These are phyloP conservation scores for Mortierella hygrophila DNA, from an alignment of 192 early-diverging fungal genomes.

Conservation along the genomic window DNA sequence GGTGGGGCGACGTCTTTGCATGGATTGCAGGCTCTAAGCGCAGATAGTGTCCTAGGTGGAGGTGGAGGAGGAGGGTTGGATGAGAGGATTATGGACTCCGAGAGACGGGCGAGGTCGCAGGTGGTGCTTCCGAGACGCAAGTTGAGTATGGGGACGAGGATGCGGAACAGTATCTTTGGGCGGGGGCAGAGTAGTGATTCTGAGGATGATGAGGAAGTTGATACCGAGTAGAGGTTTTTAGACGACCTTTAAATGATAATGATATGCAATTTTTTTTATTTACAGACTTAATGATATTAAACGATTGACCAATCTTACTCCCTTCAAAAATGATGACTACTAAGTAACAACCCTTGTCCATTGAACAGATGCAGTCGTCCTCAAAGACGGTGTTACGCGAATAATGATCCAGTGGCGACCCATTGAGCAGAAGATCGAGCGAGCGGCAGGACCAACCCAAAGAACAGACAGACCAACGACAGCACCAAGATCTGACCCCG, in stretches of 20 bases:
- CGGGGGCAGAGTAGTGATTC: conserved; percentile 4
- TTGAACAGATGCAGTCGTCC: too few relatives aligned
- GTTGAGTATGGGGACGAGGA: conserved; percentile 28
- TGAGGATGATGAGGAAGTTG: conserved; percentile 34
- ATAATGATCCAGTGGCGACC: too few relatives aligned
- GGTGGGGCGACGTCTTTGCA: conserved; percentile 9
- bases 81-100: not conserved
- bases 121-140: not conserved
- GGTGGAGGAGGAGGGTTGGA: not conserved
- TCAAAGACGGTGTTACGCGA: too few relatives aligned
- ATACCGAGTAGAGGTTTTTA: not conserved
- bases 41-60: not conserved
- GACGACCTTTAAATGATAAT: too few relatives aligned
- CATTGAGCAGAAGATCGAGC: not conserved
- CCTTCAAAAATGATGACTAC: too few relatives aligned
- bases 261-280: too few relatives aligned
- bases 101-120: conserved; percentile 12
- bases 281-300: too few relatives aligned
- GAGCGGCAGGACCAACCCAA: conserved; percentile 27
- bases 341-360: too few relatives aligned
- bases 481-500: conserved; percentile 11
- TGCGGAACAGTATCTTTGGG: conserved; percentile 42
- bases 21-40: conserved; percentile 14
- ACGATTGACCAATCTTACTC: too few relatives aligned
- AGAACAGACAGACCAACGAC: conserved; percentile 24